These are phyloP conservation scores for Hymenoscyphus albidus DNA, from an alignment of 2,329 filamentous ascomycete genomes.

Conservation along the genomic window DNA sequence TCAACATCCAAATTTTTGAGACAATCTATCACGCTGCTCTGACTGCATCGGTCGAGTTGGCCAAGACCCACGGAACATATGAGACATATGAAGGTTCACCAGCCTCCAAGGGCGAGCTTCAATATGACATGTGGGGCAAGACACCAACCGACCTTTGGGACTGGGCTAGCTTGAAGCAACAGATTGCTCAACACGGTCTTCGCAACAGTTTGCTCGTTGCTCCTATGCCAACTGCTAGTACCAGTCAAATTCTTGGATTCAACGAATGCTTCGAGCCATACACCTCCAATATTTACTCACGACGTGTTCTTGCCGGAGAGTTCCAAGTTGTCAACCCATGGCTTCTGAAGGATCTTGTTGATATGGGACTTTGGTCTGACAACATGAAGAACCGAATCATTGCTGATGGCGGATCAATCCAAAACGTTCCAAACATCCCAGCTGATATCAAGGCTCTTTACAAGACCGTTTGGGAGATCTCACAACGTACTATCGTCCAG, in stretches of 20 bases:
- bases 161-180: conserved; percentile 81
- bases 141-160: conserved; percentile 95
- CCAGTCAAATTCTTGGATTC: conserved; percentile 96
- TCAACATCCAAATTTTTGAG: conserved; percentile 99
- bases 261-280: conserved; percentile 99
- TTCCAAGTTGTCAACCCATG: conserved; percentile 99
- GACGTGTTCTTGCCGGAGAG: conserved; percentile 93
- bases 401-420: conserved; percentile 89
- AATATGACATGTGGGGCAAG: conserved; percentile 98
- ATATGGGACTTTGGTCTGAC: conserved; percentile 97
- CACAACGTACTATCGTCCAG: conserved; percentile 89
- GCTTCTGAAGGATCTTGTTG: conserved; percentile 95
- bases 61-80: conserved; percentile 80
- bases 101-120: conserved; percentile 89
- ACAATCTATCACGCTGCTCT: conserved; percentile 97
- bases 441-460: conserved; percentile 94
- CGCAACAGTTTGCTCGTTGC: conserved; percentile 94
- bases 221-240: conserved; percentile 96
- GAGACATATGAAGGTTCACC: conserved; percentile 89
- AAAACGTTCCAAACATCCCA: conserved; percentile 95
- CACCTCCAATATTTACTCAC: conserved; percentile 99
- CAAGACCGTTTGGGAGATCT: conserved; percentile 99
- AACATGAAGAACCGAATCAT: conserved; percentile 99
- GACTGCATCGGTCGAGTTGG: conserved; percentile 82
- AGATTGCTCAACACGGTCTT: conserved; percentile 89